phyloP scores from a whole-genome alignment of 1,139 yeast species.

The Zygosaccharomyces sapae region DNA sequence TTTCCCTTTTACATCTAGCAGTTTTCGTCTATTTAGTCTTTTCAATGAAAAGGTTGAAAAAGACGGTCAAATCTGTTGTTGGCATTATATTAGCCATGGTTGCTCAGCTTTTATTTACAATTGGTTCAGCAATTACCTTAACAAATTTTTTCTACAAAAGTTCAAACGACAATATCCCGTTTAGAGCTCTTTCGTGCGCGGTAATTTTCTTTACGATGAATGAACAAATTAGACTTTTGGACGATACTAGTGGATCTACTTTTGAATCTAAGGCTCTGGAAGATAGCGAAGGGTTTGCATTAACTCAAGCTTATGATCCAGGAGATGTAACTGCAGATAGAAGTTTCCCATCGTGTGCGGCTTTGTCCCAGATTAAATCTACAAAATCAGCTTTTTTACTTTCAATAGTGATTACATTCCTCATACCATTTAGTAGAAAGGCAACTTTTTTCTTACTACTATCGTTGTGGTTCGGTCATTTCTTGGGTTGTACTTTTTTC shows the following conservation, averaged over 20 bases:
- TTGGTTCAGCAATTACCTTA: slow-evolving; percentile 50
- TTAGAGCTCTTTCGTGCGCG: slow-evolving; percentile 41
- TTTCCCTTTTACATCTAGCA: slow-evolving; percentile 33
- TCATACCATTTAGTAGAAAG: slow-evolving; percentile 38
- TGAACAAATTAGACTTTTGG: slow-evolving; percentile 43
- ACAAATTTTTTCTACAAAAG: slow-evolving; percentile 39
- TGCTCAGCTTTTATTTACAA: slow-evolving; percentile 47
- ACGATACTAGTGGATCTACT: slow-evolving; percentile 39
- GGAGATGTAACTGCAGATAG: slow-evolving; percentile 17
- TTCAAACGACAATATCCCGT: slow-evolving; percentile 39
- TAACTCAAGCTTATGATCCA: background rate
- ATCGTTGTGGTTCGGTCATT: slow-evolving; percentile 52
- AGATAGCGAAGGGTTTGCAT: background rate
- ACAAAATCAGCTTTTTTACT: slow-evolving; percentile 5
- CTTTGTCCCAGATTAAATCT: slow-evolving; percentile 8
- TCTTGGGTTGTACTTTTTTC: slow-evolving; percentile 59
- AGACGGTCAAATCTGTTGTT: slow-evolving; percentile 52
- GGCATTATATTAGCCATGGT: slow-evolving; percentile 63
- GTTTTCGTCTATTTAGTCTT: slow-evolving; percentile 40
- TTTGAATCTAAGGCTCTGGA: slow-evolving; percentile 21
- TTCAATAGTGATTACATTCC: slow-evolving; percentile 26
- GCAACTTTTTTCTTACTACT: slow-evolving; percentile 42
- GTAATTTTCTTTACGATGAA: slow-evolving; percentile 43
- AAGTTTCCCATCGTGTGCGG: slow-evolving; percentile 24
- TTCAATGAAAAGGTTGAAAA: slow-evolving; percentile 48